Base-by-base conservation (phyloP, 805 yeast genomes). In the Suhomyces sp. region DNA sequence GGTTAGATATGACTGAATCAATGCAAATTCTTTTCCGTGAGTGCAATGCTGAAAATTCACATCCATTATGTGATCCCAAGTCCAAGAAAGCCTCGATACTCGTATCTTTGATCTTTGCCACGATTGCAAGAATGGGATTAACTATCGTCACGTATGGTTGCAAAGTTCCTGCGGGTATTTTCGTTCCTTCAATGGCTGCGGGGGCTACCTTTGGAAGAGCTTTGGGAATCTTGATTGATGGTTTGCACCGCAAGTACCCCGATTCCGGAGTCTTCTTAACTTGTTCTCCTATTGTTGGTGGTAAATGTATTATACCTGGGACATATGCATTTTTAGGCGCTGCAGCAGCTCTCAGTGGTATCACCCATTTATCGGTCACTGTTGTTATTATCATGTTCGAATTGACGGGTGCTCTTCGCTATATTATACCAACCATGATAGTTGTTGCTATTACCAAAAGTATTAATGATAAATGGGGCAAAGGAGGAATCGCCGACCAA, bases 241-340 rank as follows among this genome's bases (percentile, higher is more conserved):
- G 61, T 5, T 35, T 65, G 15, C 50, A 60, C 33, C 39, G 40
- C 19, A 35, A 53, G 26, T 55, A 67, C 21, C 51, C 57, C 2
- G 72, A 68, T 25, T 67, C 64, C 16, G 44, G 59, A 5, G 13
- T 63, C 1, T 68, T 67, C 25, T 27, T 48, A 9, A 47, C 60
- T 4, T 68, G 74, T 35, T 46, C 61, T 1, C 25, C 31, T 6
- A 53, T 42, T 15, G 50, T 43, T n/a, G 5, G 8, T 18, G 63
- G 57, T 0, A 56, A 53, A 2, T 87, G 95, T 48, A 79, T 93
- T 21, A 86, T 88, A 8, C 93, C 97, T 0, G 98, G 98, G 0
- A 84, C 96, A 0, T 93, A 91, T 58, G 96, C 98, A 0, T 84
- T 91, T 45, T 65, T 93, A 19, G 99, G 98, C 3, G 97, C 99